Conservation (phyloP, 106 monocot genomes). For the Allium cepa region DNA sequence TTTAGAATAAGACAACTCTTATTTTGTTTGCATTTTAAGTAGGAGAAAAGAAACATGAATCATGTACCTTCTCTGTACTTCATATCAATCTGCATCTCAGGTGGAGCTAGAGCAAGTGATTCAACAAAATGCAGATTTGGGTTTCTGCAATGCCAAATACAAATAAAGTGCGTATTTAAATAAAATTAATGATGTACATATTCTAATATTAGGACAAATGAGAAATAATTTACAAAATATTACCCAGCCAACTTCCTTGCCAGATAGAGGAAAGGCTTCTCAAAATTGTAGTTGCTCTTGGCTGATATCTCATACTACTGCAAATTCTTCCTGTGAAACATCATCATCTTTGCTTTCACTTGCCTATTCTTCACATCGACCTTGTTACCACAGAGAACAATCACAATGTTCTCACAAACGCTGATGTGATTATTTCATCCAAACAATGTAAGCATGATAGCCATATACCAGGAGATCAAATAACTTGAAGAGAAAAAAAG, state of each 20-base stretch:
- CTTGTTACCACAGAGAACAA: slow-evolving; percentile 39
- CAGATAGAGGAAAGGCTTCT: slow-evolving; percentile 38
- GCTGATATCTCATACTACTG: slow-evolving; percentile 47
- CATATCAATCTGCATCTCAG: slow-evolving; percentile 55
- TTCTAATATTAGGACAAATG: too few species aligned
- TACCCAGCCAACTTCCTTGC: slow-evolving; percentile 45
- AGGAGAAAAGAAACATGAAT: slow-evolving; percentile 1
- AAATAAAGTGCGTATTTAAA: too few species aligned
- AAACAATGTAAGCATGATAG: too few species aligned
- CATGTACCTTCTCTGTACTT: slow-evolving; percentile 35
- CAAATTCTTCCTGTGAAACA: slow-evolving; percentile 38
- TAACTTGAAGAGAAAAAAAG: too few species aligned
- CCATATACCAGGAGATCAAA: too few species aligned
- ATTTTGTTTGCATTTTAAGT: too few species aligned
- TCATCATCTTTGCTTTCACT: slow-evolving; percentile 34
- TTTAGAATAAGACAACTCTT: too few species aligned
- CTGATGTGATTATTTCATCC: too few species aligned
- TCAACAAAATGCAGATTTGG: slow-evolving; percentile 55
- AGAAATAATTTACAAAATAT: too few species aligned
- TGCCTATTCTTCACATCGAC: slow-evolving; percentile 45
- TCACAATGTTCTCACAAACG: slow-evolving; percentile 39
- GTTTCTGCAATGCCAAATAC: slow-evolving; percentile 27
- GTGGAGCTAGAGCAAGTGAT: slow-evolving; percentile 51
- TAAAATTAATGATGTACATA: too few species aligned
- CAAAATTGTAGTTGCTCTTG: slow-evolving; percentile 44